These are phyloP conservation scores for Peniophora sp. DNA, from an alignment of 1,284 basidiomycete genomes.

Conservation along the genomic window DNA sequence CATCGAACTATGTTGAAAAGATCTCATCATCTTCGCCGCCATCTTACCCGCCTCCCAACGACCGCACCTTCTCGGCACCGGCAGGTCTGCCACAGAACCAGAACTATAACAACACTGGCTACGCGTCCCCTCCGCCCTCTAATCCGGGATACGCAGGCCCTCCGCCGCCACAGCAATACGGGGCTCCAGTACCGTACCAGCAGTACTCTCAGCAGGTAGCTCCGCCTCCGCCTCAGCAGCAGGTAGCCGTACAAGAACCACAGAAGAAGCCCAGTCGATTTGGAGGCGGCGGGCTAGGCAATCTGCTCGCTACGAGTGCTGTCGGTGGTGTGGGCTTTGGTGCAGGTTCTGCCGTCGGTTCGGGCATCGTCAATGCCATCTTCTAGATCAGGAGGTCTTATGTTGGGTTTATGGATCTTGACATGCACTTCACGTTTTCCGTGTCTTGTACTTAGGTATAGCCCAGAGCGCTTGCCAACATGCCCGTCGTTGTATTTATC, in stretches of 20 bases:
- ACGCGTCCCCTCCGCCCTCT: not conserved
- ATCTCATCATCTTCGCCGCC: slow-evolving; percentile 17
- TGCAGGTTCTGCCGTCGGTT: slow-evolving; percentile 37
- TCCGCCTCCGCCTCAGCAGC: slow-evolving; percentile 19
- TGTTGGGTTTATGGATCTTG: too few relatives aligned
- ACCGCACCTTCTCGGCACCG: slow-evolving; percentile 1
- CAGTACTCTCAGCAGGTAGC: slow-evolving; percentile 24
- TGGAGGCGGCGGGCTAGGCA: slow-evolving; percentile 20
- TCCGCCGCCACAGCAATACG: slow-evolving; percentile 16
- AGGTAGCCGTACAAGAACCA: slow-evolving; percentile 26
- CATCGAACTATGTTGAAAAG: slow-evolving; percentile 54
- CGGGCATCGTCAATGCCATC: slow-evolving; percentile 31
- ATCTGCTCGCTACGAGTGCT: slow-evolving; percentile 49
- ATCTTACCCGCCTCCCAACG: slow-evolving; percentile 9
- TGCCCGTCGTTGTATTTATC: too few relatives aligned
- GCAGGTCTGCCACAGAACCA: not conserved
- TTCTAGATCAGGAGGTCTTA: slow-evolving; percentile 20
- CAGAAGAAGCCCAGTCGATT: slow-evolving; percentile 42
- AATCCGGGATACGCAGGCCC: slow-evolving; percentile 3
- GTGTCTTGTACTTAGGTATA: too few relatives aligned
- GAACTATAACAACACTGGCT: not conserved
- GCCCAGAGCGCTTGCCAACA: too few relatives aligned
- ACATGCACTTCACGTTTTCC: too few relatives aligned
- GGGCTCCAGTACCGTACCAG: not conserved
- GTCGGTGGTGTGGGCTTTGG: slow-evolving; percentile 69